These are phyloP conservation scores for Zoysia japonica DNA, from an alignment of 176 grass and related monocot species.

Conservation along the genomic window DNA sequence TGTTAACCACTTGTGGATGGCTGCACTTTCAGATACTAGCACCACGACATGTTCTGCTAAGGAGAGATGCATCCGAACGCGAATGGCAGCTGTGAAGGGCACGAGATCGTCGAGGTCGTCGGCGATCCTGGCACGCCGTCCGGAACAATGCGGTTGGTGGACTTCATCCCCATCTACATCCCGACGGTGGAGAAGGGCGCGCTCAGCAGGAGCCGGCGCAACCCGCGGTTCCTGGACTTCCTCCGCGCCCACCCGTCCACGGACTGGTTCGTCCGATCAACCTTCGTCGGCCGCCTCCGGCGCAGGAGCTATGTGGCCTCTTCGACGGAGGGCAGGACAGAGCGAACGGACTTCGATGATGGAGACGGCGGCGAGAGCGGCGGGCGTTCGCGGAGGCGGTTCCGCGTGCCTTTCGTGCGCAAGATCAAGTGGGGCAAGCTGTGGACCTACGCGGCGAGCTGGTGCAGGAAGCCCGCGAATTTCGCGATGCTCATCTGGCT, in stretches of 20 bases:
- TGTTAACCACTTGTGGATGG: not conserved
- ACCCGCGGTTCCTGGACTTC: constrained; percentile 76
- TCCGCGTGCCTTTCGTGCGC: constrained; percentile 76
- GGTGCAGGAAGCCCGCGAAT: constrained; percentile 77
- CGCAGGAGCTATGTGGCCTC: constrained; percentile 7
- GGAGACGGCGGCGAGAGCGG: not conserved
- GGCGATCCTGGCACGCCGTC: constrained; percentile 26
- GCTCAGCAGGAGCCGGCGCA: constrained; percentile 29
- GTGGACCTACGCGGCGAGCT: constrained; percentile 59
- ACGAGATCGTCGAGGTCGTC: constrained; percentile 44
- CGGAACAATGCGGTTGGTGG: constrained; percentile 43
- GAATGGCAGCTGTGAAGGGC: not conserved
- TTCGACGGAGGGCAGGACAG: not conserved
- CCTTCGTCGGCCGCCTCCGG: constrained; percentile 61
- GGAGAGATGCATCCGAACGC: constrained; percentile 35
- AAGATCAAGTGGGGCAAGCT: constrained; percentile 66
- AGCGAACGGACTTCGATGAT: not conserved
- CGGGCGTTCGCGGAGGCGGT: constrained; percentile 13
- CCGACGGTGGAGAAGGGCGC: constrained; percentile 55
- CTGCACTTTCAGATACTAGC: not conserved
- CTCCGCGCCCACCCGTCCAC: constrained; percentile 71
- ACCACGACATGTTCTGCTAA: not conserved
- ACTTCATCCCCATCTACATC: constrained; percentile 82
- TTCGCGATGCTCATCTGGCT: constrained; percentile 78
- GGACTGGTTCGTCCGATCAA: constrained; percentile 73